Evolutionary conservation across 2,329 filamentous ascomycete species (phyloP), one percentile per base, ranked within the genome.

Genomic region (Xylaria sp.): DNA sequence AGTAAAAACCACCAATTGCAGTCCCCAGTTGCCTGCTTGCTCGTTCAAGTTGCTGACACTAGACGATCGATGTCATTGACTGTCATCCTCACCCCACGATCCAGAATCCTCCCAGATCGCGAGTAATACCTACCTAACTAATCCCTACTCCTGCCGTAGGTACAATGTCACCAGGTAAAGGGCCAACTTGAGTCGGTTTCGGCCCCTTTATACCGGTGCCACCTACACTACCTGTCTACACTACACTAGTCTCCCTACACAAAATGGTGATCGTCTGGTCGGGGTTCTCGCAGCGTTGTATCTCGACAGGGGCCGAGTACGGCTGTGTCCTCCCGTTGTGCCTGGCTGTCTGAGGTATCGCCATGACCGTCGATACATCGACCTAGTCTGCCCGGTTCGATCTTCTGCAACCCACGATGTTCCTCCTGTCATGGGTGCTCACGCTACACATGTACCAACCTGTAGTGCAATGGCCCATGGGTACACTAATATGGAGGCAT

Each of bases 261-360:
- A 46, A 13, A 42, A 30, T 30, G 9, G 13, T 42, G 9, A n/a
- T 46, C 42, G 13, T 39, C 48, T 55, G 35, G 55, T 55, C 50
- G 37, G 60, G 60, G 58, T 48, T 50, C 30, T 11, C 13, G 7
- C 18, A 34, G 2, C 19, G 13, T 50, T 6, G 60, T 63, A 64
- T 18, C 51, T 11, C 13, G 42, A 54, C 58, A 62, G 48, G 58
- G 62, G 52, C 23, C 9, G 4, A 16, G 59, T 62, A 64, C 58
- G 7, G 52, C 34, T 7, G 9, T 19, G 2, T 52, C 42, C 46
- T n/a, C 16, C 37, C 3, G 23, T 5, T 51, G 19, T 51, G 42
- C 35, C 57, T 23, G 34, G 51, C 39, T 13, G 42, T 30, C 9
- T 44, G 23, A 55, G 42, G 63, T 64, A 58, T n/a, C 23, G 49